Percentiles rank a stretch among this genome's conserved stretches.
These are phyloP conservation scores for Pichia nakasei DNA, from an alignment of 805 yeast genomes.

Conservation along the genomic window DNA sequence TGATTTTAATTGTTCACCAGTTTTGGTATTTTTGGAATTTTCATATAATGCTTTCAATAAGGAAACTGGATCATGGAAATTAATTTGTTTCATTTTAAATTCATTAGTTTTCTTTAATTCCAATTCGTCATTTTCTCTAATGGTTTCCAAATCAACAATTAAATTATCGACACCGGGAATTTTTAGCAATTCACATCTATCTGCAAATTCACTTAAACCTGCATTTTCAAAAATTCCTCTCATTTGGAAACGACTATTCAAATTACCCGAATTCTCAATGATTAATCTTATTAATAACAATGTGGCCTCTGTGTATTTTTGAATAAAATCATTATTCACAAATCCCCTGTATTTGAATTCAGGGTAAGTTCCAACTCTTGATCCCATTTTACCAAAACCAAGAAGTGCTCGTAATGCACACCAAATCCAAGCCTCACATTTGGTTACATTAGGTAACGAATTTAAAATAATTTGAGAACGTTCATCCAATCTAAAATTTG, in stretches of 20 bases:
- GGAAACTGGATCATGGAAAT: constrained; percentile 66
- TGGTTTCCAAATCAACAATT: constrained; percentile 30
- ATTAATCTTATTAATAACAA: constrained; percentile 42
- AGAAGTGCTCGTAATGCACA: constrained; percentile 21
- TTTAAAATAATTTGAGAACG: constrained; percentile 20
- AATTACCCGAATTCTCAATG: constrained; percentile 29
- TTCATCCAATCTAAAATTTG: constrained; percentile 18
- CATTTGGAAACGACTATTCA: constrained; percentile 37
- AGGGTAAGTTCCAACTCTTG: constrained; percentile 85
- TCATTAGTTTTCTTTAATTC: constrained; percentile 31
- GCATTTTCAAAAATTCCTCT: constrained; percentile 37
- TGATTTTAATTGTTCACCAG: constrained; percentile 50
- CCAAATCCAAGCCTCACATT: constrained; percentile 30
- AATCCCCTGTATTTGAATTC: constrained; percentile 54
- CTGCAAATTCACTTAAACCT: constrained; percentile 31
- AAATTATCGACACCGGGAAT: constrained; percentile 36
- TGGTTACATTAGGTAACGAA: constrained; percentile 18
- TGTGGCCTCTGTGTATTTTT: constrained; percentile 45
- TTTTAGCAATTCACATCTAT: constrained; percentile 30
- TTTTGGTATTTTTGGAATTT: constrained; percentile 47
- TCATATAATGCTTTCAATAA: constrained; percentile 51
- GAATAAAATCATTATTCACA: constrained; percentile 51
- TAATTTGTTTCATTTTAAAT: constrained; percentile 35
- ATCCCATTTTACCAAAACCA: constrained; percentile 86
- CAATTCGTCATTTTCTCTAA: constrained; percentile 34